Conservation (phyloP, 768 basidiomycete species). For the Panaeolus cyanescens region DNA sequence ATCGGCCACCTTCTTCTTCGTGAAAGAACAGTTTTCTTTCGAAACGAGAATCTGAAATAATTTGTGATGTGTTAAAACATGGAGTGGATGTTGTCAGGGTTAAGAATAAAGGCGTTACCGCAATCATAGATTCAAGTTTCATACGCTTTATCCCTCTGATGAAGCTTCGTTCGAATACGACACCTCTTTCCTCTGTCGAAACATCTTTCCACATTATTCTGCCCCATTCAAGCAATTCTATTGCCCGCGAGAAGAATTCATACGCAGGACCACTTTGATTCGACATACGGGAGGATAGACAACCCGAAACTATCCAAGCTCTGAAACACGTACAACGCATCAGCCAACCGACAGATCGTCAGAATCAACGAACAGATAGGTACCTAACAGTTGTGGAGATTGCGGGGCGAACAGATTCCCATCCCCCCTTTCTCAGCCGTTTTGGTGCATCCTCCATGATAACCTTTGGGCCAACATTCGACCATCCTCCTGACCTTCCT, state of each 20-base stretch:
- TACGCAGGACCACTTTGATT: slow-evolving; percentile 18
- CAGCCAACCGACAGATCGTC: not conserved
- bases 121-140: slow-evolving; percentile 32
- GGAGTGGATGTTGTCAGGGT: no score
- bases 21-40: slow-evolving; percentile 16
- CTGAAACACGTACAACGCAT: slow-evolving; percentile 30
- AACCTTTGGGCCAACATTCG: slow-evolving; percentile 28
- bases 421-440: slow-evolving; percentile 26
- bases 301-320: slow-evolving; percentile 41
- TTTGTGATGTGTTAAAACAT: no score
- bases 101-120: slow-evolving; percentile 20
- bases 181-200: slow-evolving; percentile 35
- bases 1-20: slow-evolving; percentile 29
- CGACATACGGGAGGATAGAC: slow-evolving; percentile 23
- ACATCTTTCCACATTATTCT: slow-evolving; percentile 39
- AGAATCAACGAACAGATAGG: not conserved
- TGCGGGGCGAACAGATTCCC: slow-evolving; percentile 34
- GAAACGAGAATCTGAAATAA: slow-evolving; percentile 4
- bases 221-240: slow-evolving; percentile 48
- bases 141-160: slow-evolving; percentile 41
- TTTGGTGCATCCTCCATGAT: slow-evolving; percentile 33
- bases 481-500: slow-evolving; percentile 30
- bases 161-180: slow-evolving; percentile 43
- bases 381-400: slow-evolving; percentile 40
- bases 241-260: slow-evolving; percentile 34